Evolutionary conservation across 2,329 filamentous ascomycete species (phyloP), one percentile per base, ranked within the genome.

Genomic region (Dothistroma septosporum): DNA sequence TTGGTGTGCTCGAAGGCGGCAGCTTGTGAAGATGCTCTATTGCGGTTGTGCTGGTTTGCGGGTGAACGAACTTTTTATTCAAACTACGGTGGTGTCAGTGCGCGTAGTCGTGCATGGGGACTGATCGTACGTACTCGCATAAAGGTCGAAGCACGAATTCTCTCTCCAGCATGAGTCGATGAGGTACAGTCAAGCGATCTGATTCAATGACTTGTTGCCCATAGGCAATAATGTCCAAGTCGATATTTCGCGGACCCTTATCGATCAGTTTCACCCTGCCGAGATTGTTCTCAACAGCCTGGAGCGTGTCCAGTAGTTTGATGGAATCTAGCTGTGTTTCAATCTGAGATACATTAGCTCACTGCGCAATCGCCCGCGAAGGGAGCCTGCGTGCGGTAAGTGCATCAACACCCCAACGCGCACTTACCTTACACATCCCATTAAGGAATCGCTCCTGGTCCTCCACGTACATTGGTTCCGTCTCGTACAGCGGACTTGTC

Each of bases 221-320:
- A 72, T 96, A 97, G 1, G 97, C 80, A 19, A 97, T 78, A 52
- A 99, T 92, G 71, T 99, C 94, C 14, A 99, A 80, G 71, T 99
- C 94, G 63, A 99, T 96, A 71, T 92, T 96, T 31, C 94, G 85
- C 1, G 94, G 94, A 0, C 94, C 94, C 73, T 99, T 99, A 70
- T 97, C 91, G 47, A 97, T 85, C 48, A 91, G 69, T 75, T 97
- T 97, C 64, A 86, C 84, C 59, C 94, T 84, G 0, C 92, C 92
- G 72, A 97, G 84, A 0, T 79, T 79, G 53, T 84, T 86, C 73
- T 99, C 94, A 68, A 99, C 93, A 33, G 83, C 82, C 73, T 99
- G 93, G 0, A 99, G 83, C 61, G 85, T 79, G 71, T 96, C 87
- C 28, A 99, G 79, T 19, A 99, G 82, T 48, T 86, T 82, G 48